Conservation (phyloP, 2,329 filamentous ascomycete genomes). For the Verticillium klebahnii region DNA sequence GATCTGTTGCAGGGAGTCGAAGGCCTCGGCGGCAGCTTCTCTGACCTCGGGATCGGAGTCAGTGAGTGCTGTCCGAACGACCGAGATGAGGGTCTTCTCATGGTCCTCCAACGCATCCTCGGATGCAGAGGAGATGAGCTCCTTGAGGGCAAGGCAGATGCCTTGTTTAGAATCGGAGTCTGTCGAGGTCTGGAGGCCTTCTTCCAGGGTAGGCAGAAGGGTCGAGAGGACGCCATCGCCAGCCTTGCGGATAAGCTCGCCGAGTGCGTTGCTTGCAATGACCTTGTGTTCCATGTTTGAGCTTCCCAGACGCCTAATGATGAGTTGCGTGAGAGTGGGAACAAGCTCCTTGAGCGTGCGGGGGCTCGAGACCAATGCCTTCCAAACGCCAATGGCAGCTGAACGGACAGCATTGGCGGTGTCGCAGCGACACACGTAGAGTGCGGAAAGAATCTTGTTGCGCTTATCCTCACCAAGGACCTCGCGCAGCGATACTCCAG, state of each 20-base stretch:
- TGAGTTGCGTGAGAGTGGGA: constrained; percentile 88
- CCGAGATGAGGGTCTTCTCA: constrained; percentile 90
- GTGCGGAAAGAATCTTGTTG: constrained; percentile 93
- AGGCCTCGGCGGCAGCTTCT: constrained; percentile 94
- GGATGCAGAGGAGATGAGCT: constrained; percentile 85
- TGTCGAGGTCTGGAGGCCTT: constrained; percentile 80
- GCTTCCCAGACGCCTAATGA: constrained; percentile 89
- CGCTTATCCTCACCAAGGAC: constrained; percentile 93
- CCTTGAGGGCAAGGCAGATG: constrained; percentile 92
- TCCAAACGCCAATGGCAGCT: constrained; percentile 92
- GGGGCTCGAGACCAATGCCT: constrained; percentile 88
- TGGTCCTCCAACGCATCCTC: constrained; percentile 88
- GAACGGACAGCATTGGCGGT: constrained; percentile 87
- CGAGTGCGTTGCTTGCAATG: constrained; percentile 94
- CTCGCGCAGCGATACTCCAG: constrained; percentile 88
- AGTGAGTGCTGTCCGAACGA: constrained; percentile 87
- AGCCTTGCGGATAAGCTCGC: constrained; percentile 94
- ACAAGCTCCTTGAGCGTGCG: constrained; percentile 92
- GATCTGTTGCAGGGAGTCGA: constrained; percentile 90
- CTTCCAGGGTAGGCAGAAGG: constrained; percentile 85
- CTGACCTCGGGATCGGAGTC: constrained; percentile 86
- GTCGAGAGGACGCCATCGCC: constrained; percentile 88
- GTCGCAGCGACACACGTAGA: constrained; percentile 97
- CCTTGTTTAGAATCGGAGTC: constrained; percentile 94
- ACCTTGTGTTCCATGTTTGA: constrained; percentile 98